Evolutionary conservation across 148 eudicot genomes (phyloP), one percentile per base, ranked within the genome.

Genomic region (Vaccinium myrtillus): DNA sequence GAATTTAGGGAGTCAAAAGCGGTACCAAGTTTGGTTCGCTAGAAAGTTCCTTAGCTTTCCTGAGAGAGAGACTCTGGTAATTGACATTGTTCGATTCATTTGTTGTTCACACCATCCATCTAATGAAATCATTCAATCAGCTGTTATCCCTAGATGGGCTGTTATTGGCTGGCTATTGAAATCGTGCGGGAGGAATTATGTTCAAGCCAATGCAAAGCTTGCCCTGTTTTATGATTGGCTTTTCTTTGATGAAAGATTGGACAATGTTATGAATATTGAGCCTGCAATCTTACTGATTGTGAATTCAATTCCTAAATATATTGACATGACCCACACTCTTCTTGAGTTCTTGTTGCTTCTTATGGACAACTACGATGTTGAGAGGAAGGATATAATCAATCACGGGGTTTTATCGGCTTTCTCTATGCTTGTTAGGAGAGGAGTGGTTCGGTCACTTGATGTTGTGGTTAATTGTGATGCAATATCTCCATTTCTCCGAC

Each of bases 221-320:
- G 93, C 96, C 36, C 87, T 95, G 84, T 92, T 96, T 75, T 96
- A 93, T 84, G 99, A 96, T 85, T 96, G 99, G 99, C 94, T 96
- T 82, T 96, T 96, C 90, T 96, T 93, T 81, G 89, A 92, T 85
- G 99, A 92, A 61, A 92, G 81, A 79, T 90, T 88, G 73, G 98
- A 96, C 81, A 90, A 85, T 54, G 56, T 94, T 25, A 93, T 94
- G 97, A 93, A 92, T 79, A 87, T 93, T 84, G 99, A 96, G 90
- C 99, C 99, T 78, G 97, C 94, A 36, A 86, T 96, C 82, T 86
- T 96, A 58, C 82, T 96, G 79, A 89, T 95, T 91, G 90, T 94
- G 71, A 88, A 95, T 84, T 96, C 99, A 70, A 79, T 96, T 74
- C 93, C 98, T 5, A 87, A 73, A 50, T 93, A 96, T 83, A 32